Conservation (phyloP, 345 rosid species). For the Eucalyptus melliodora region DNA sequence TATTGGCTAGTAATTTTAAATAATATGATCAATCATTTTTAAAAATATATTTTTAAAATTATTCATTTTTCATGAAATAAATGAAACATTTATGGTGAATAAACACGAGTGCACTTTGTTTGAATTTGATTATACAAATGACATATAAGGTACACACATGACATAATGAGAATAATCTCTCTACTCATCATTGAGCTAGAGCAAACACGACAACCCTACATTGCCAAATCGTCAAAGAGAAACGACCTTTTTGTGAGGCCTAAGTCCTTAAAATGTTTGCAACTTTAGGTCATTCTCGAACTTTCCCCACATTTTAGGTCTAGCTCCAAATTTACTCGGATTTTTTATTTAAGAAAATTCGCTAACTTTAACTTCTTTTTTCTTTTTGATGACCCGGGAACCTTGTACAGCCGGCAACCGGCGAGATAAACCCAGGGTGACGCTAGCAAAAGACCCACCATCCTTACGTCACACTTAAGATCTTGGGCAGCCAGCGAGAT, state of each 20-base stretch:
- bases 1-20: not conserved
- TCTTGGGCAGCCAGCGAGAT: too few species aligned
- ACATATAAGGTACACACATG: not conserved
- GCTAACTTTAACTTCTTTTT: not conserved
- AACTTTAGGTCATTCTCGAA: not conserved
- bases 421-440: too few species aligned
- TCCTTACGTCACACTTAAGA: too few species aligned
- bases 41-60: not conserved
- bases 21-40: not conserved
- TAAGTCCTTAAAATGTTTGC: not conserved
- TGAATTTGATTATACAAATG: not conserved
- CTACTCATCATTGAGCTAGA: not conserved
- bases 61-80: not conserved
- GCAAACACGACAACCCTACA: not conserved
- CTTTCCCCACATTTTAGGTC: not conserved
- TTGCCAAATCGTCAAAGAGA: not conserved
- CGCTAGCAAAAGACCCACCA: too few species aligned
- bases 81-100: not conserved
- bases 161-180: not conserved
- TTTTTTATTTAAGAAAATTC: not conserved
- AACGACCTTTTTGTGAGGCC: not conserved
- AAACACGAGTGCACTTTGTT: not conserved
- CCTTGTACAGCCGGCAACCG: rapidly evolving
- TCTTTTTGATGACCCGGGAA: too few species aligned
- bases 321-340: not conserved